Percentiles rank a stretch among this genome's conserved stretches.
phyloP scores from a whole-genome alignment of 2,329 filamentous ascomycete species.

The Nothophoma quercina region DNA sequence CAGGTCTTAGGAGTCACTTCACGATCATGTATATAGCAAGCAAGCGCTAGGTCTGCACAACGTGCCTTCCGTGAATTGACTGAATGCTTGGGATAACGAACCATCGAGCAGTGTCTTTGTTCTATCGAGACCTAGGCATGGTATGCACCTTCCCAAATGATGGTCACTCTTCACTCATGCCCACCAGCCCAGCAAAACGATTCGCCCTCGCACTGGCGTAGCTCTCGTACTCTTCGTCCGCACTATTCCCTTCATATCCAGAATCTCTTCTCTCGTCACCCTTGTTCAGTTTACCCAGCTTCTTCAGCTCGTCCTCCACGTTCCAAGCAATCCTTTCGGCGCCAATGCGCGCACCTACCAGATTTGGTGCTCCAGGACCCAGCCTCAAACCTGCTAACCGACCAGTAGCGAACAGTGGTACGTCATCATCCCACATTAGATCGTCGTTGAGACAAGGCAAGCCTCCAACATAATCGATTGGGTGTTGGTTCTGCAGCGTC shows the following conservation, averaged over 20 bases:
- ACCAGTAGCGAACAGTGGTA: constrained; percentile 77
- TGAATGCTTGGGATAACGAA: too few species aligned
- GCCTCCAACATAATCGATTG: constrained; percentile 69
- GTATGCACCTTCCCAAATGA: too few species aligned
- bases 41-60: too few species aligned
- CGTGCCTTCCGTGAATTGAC: too few species aligned
- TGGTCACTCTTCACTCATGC: constrained; percentile 3
- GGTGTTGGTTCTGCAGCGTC: constrained; percentile 65
- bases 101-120: too few species aligned
- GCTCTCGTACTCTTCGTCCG: constrained; percentile 31
- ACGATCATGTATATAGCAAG: too few species aligned
- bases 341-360: constrained; percentile 75
- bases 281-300: constrained; percentile 24
- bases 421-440: constrained; percentile 75
- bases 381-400: constrained; percentile 71
- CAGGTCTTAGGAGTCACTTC: too few species aligned
- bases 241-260: constrained; percentile 19
- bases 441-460: constrained; percentile 79
- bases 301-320: constrained; percentile 65
- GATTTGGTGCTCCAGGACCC: constrained; percentile 75
- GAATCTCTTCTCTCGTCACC: constrained; percentile 13
- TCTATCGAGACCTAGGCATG: too few species aligned
- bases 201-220: constrained; percentile 54
- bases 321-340: constrained; percentile 78
- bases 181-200: constrained; percentile 49